Evolutionary conservation across 176 grass and related monocot genomes (phyloP), one percentile per base, ranked within the genome.

Genomic region (Aegilops umbellulata): DNA sequence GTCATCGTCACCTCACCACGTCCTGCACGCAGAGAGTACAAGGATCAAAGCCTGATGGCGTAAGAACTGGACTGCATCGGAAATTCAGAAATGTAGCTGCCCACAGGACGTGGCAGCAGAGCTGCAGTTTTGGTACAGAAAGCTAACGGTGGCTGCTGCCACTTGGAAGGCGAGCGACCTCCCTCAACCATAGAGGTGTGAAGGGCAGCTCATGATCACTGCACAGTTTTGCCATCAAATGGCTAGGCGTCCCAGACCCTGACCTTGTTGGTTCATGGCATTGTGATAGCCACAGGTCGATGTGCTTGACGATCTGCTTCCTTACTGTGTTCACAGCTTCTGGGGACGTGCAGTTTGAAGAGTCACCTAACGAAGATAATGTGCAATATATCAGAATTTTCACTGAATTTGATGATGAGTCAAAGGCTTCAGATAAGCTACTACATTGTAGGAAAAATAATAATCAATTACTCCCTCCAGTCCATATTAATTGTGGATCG

Each of bases 201-300:
- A 29, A 60, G 34, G 51, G 67, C 9, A 83, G 30, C 10, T 57
- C 46, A 29, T 31, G 26, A 29, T 29, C 34, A n/a, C 36, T 46
- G 34, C 67, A 46, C 27, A 63, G 36, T 74, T 38, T 66, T 70
- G 17, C 57, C 44, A 60, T 69, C 19, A 55, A 60, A 17, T 84
- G 29, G 55, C 55, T 58, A 58, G 70, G 74, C 13, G 72, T 77
- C 57, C 16, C 23, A 25, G 73, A 85, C 26, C 87, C 66, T 69
- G 58, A 84, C 84, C 70, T 80, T 46, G 57, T 44, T 85, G 69
- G n/a, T 47, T 74, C 70, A 60, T 94, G 85, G 88, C 97, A 94
- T 66, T 99, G 81, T 3, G 90, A 94, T 76, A 99, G 32, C 92
- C 94, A 99, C 71, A 96, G 70, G 87, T 96, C 94, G 2, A 99